Percentiles rank a stretch among this genome's conserved stretches.
Evolutionary conservation across 805 yeast genomes (phyloP).

Genomic region (Lipomyces yamadae): DNA sequence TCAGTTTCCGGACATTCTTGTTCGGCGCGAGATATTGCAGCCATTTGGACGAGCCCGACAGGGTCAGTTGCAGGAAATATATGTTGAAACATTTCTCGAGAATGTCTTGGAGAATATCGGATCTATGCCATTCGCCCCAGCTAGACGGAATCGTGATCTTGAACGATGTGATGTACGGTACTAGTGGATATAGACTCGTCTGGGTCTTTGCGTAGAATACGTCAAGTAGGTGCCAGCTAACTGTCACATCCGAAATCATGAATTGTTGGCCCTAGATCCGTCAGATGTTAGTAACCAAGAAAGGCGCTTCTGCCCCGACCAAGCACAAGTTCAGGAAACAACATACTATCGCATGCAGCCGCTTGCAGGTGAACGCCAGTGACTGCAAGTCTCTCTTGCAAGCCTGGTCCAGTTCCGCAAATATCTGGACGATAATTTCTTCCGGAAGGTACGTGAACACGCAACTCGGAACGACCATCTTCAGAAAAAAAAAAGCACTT

Average conservation of each 20-base stretch:
- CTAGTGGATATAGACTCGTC: constrained; percentile 12
- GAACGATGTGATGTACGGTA: constrained; percentile 26
- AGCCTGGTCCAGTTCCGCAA: constrained; percentile 9
- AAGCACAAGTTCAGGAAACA: neutral
- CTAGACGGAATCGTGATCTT: constrained; percentile 30
- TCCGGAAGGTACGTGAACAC: constrained; percentile 20
- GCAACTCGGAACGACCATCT: constrained; percentile 21
- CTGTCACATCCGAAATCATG: constrained; percentile 22
- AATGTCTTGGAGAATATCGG: constrained; percentile 23
- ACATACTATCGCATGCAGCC: constrained; percentile 24
- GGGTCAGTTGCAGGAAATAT: constrained; percentile 16
- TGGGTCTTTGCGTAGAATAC: constrained; percentile 16
- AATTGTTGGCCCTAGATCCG: constrained; percentile 32
- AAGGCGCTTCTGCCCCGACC: neutral
- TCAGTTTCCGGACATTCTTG: constrained; percentile 12
- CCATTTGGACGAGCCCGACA: constrained; percentile 37
- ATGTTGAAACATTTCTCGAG: constrained; percentile 23
- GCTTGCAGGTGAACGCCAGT: constrained; percentile 24
- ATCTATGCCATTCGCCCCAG: constrained; percentile 39
- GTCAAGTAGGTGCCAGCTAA: constrained; percentile 32
- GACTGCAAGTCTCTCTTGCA: constrained; percentile 13
- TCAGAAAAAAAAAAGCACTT: no score
- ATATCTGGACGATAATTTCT: constrained; percentile 23
- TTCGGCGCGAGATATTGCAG: constrained; percentile 29
- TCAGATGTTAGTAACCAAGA: neutral